These are phyloP conservation scores for Bonnemaisonia californica DNA, from an alignment of 31 red algal species.

Conservation along the genomic window DNA sequence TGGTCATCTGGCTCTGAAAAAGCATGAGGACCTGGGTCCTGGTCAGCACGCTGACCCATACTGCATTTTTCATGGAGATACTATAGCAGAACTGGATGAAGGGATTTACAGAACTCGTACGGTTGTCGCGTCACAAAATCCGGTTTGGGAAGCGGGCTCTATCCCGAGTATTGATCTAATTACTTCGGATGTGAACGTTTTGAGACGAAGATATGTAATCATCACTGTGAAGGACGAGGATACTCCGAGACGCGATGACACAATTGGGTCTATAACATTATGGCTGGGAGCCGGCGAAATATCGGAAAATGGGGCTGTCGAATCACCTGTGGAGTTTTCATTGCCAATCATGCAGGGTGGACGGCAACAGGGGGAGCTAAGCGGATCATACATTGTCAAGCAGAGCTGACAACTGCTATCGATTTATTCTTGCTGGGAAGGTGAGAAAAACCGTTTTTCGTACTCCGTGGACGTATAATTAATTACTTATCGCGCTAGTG, in stretches of 20 bases:
- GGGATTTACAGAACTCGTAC: slow-evolving; percentile 53
- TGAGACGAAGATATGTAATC: slow-evolving; percentile 35
- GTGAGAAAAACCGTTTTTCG: no score
- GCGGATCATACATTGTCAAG: slow-evolving; percentile 18
- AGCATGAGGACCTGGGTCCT: slow-evolving; percentile 60
- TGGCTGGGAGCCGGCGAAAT: slow-evolving; percentile 39
- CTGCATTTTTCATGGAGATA: slow-evolving; percentile 54
- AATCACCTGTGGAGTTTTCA: slow-evolving; percentile 19
- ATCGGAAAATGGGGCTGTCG: not conserved
- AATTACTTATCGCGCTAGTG: no score
- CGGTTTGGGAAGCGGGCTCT: slow-evolving; percentile 42
- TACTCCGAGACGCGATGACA: slow-evolving; percentile 20
- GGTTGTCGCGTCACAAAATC: slow-evolving; percentile 50
- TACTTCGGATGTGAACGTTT: not conserved
- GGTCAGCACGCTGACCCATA: slow-evolving; percentile 70
- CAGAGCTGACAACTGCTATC: not conserved
- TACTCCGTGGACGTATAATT: no score
- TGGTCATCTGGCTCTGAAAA: slow-evolving; percentile 50
- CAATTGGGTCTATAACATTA: slow-evolving; percentile 44
- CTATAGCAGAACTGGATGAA: slow-evolving; percentile 56
- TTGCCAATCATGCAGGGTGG: slow-evolving; percentile 45
- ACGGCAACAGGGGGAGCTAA: slow-evolving; percentile 5
- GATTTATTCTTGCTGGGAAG: no score
- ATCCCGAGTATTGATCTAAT: slow-evolving; percentile 49
- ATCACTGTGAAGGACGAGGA: slow-evolving; percentile 68